Evolutionary conservation across 2,329 filamentous ascomycete genomes (phyloP), one percentile per base, ranked within the genome.

Genomic region (Exophiala oligosperma): DNA sequence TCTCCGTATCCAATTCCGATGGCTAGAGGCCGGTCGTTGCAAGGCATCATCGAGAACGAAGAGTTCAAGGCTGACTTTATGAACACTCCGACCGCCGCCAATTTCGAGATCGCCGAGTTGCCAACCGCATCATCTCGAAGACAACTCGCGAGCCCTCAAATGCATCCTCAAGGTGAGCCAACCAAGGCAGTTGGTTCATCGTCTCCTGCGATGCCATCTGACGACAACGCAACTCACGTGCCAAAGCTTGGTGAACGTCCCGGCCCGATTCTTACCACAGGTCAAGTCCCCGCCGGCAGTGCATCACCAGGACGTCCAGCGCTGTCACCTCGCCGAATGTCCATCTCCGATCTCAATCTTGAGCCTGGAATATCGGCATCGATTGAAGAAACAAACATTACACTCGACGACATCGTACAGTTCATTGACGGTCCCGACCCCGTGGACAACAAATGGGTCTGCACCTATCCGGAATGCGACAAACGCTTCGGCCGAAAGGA

Each of bases 401-500:
- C 89, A 0, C 78, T 88, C 44, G 92, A 97, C 66, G 91, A 97
- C 65, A 92, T 93, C 65, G 82, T 86, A 3, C 82, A 84, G 50
- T 91, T 82, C 73, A 93, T 93, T 66, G 80, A 83, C 49, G 88
- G 88, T 1, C 89, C 89, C 0, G 88, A 91, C 66, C 78, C 85
- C 2, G 71, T 74, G n/a, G 89, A 92, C 66, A 87, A 87, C 66
- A 92, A 91, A 74, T 94, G 89, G 88, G 79, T 86, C 5, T 94
- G 90, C 71, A 75, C 84, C n/a, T 92, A 77, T 67, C 79, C 91
- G 7, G 87, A 86, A 28, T 99, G 94, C 74, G 84, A 87, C 66
- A 96, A 96, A 74, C 85, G 87, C 53, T 97, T 99, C 71, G 93
- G 92, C n/a, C 86, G 94, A 67, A 96, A 97, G 73, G 94, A 99